phyloP scores from a whole-genome alignment of 352 stramenopile genomes.

The Pythium apleroticum region DNA sequence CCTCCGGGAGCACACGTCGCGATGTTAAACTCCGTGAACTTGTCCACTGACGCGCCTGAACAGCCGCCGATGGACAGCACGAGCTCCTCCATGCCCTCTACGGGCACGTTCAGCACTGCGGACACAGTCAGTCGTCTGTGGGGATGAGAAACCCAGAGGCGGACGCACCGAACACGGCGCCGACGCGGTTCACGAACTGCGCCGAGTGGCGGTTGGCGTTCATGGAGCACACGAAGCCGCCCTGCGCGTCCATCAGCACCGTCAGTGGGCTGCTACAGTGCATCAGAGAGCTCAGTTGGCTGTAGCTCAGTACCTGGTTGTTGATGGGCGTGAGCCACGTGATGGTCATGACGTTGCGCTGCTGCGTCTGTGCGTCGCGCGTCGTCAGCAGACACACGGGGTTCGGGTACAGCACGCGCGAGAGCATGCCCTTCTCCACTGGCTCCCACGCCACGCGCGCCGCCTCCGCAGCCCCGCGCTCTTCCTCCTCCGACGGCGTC shows the following conservation, averaged over 20 bases:
- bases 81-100: constrained; percentile 68
- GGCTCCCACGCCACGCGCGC: constrained; percentile 34
- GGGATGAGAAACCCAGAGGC: too few species aligned
- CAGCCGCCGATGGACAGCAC: constrained; percentile 74
- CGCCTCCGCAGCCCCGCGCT: background rate
- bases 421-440: constrained; percentile 74
- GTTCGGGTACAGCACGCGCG: constrained; percentile 78
- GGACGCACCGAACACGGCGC: constrained; percentile 55
- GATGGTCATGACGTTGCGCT: constrained; percentile 79
- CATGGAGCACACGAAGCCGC: constrained; percentile 81
- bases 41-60: constrained; percentile 54
- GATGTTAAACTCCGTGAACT: constrained; percentile 56
- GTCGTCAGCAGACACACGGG: constrained; percentile 75
- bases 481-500: too few species aligned
- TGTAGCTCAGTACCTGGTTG: constrained; percentile 57
- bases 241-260: constrained; percentile 39
- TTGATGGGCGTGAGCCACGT: constrained; percentile 88
- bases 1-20: constrained; percentile 47
- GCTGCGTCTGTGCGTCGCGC: constrained; percentile 21
- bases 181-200: constrained; percentile 45
- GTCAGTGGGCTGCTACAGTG: background rate
- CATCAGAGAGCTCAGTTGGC: background rate
- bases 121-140: constrained; percentile 6
- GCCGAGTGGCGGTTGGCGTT: constrained; percentile 71
- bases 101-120: constrained; percentile 71